A percentile compares a stretch with the other conserved stretches of the same genome.
Evolutionary conservation across 2,329 filamentous ascomycete genomes (phyloP).

Genomic region (Talaromyces amestolkiae): DNA sequence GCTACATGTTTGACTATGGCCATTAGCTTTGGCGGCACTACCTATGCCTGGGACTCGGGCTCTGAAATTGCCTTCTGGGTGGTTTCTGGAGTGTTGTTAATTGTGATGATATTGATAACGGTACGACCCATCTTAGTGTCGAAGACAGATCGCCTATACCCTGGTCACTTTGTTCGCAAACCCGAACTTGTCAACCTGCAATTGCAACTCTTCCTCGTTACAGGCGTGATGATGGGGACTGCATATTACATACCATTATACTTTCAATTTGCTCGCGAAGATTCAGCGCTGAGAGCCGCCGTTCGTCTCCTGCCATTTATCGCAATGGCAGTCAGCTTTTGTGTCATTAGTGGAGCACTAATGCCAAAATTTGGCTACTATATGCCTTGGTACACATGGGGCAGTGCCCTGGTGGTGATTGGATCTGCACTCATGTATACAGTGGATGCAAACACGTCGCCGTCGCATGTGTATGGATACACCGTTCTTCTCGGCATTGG

Average conservation of each 20-base stretch:
- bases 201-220: conserved; percentile 8
- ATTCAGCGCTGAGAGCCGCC: conserved; percentile 30
- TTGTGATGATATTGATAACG: neutral
- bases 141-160: neutral
- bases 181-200: neutral
- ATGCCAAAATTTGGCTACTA: conserved; percentile 25
- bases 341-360: conserved; percentile 23
- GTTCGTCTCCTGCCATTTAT: conserved; percentile 31
- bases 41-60: neutral
- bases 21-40: neutral
- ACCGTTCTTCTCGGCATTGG: conserved; percentile 20
- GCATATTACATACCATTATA: conserved; percentile 54
- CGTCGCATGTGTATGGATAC: conserved; percentile 27
- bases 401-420: conserved; percentile 24
- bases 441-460: conserved; percentile 20
- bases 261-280: conserved; percentile 52
- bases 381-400: conserved; percentile 28
- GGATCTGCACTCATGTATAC: conserved; percentile 25
- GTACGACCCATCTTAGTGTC: neutral
- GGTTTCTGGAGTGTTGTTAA: neutral
- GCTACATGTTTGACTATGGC: neutral
- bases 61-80: neutral
- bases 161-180: neutral
- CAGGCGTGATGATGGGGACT: conserved; percentile 21
- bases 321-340: conserved; percentile 3